A percentile compares a stretch with the other conserved stretches of the same genome.
Evolutionary conservation across 352 stramenopile species (phyloP).

Genomic region (Blastocystis sp.): DNA sequence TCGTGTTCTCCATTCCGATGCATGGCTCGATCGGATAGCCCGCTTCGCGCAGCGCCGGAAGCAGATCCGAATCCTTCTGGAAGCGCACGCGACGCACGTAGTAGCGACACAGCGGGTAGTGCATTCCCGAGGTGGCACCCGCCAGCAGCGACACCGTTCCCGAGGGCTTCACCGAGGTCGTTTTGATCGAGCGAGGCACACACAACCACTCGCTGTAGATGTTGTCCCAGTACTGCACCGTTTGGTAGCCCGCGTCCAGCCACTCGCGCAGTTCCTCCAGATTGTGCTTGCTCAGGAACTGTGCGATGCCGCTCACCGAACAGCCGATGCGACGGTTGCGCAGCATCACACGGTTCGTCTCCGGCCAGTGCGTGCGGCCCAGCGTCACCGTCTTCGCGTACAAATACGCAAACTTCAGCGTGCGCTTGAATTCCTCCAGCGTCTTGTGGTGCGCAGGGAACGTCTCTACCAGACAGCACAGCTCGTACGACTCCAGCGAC

Average conservation of each 20-base stretch:
- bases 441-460: constrained; percentile 74
- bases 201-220: constrained; percentile 68
- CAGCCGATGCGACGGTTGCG: constrained; percentile 80
- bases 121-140: constrained; percentile 79
- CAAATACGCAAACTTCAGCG: constrained; percentile 73
- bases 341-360: constrained; percentile 80
- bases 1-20: constrained; percentile 62
- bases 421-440: constrained; percentile 79
- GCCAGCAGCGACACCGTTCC: constrained; percentile 80
- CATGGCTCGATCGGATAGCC: constrained; percentile 73
- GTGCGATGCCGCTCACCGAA: constrained; percentile 80
- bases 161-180: constrained; percentile 75
- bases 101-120: constrained; percentile 80
- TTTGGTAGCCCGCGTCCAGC: constrained; percentile 74
- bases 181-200: constrained; percentile 79
- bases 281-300: constrained; percentile 74
- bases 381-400: constrained; percentile 87
- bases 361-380: constrained; percentile 75
- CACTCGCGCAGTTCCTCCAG: constrained; percentile 73
- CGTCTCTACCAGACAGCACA: constrained; percentile 84
- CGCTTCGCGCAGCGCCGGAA: constrained; percentile 67
- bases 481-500: constrained; percentile 78
- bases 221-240: constrained; percentile 69
- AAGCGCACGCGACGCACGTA: constrained; percentile 79
- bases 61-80: constrained; percentile 70